Conservation (phyloP, 139 green algal species). For the Asterochloris erici region DNA sequence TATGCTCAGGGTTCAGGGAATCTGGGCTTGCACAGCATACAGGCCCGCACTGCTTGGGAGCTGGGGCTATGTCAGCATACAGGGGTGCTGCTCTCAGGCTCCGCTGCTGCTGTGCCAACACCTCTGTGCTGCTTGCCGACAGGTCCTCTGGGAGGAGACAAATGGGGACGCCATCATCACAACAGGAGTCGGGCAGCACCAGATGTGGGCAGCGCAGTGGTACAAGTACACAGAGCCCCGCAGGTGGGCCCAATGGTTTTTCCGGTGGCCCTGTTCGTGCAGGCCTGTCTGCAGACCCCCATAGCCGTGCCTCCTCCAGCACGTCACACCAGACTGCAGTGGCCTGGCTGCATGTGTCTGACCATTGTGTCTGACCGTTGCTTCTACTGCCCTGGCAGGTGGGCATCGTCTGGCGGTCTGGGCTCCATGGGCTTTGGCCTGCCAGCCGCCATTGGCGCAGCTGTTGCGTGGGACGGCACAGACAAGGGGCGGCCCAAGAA, state of each 20-base stretch:
- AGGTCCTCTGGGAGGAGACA: conserved; percentile 92
- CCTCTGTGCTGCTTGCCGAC: neutral
- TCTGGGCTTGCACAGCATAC: too few species aligned
- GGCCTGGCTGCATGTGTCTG: too few species aligned
- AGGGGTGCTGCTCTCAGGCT: too few species aligned
- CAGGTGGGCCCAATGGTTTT: neutral
- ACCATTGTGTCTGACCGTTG: too few species aligned
- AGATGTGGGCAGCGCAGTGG: conserved; percentile 98
- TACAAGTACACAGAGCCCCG: conserved; percentile 81
- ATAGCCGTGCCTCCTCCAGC: too few species aligned
- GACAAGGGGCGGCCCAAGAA: conserved; percentile 49
- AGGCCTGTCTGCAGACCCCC: too few species aligned
- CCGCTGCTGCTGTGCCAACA: neutral
- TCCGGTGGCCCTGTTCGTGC: too few species aligned
- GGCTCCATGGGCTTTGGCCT: conserved; percentile 99
- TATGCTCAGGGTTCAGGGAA: too few species aligned
- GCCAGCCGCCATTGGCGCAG: conserved; percentile 89
- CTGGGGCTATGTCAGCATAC: too few species aligned
- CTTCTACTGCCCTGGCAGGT: conserved; percentile 22
- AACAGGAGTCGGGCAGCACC: conserved; percentile 98
- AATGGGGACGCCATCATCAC: conserved; percentile 94
- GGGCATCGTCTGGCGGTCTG: conserved; percentile 87
- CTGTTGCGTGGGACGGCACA: conserved; percentile 79
- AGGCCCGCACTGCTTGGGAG: too few species aligned
- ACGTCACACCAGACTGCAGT: too few species aligned